Evolutionary conservation across 2,329 filamentous ascomycete species (phyloP), one percentile per base, ranked within the genome.

Genomic region (Botryotinia convoluta): DNA sequence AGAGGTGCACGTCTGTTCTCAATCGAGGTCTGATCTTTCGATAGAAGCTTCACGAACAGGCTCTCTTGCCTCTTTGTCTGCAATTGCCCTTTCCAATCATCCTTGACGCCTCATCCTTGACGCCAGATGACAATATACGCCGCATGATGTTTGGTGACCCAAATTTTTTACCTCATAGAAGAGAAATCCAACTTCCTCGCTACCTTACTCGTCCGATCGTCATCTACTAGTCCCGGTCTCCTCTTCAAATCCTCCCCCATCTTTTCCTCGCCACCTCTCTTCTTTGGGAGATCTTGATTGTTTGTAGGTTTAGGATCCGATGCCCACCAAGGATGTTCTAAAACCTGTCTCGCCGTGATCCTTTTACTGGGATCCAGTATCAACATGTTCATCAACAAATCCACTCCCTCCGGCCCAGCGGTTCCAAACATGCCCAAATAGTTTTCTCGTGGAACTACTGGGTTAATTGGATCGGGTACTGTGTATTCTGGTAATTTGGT

Each of bases 321-420:
- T 59, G 88, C 89, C 94, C 95, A 99, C 91, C 93, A 99, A 65
- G 87, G 85, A 81, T 98, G 95, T 81, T 90, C 86, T 72, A 99
- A 86, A 81, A 96, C 91, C 75, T 93, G 89, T 51, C 88, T 86
- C 0, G 95, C 93, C 0, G 91, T 93, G 78, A 93, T 91, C 74
- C 96, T 87, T 82, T 92, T 94, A 80, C 90, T 89, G n/a, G 96
- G 96, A 83, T 99, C 94, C 75, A 98, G 87, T 20, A 88, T 87
- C 75, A 98, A 86, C 83, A 97, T 97, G 77, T 89, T 90, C 86
- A 96, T 93, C 69, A 99, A 86, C 74, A 99, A 84, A 81, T 98
- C 95, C 44, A 97, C 93, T 61, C 96, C 96, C 69, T 93, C 89
- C 16, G 90, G 84, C 35, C 95, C 96, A 16, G 95, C 89, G 18